Conservation (phyloP, 2,329 filamentous ascomycete genomes). For the Corinectria fuckeliana region DNA sequence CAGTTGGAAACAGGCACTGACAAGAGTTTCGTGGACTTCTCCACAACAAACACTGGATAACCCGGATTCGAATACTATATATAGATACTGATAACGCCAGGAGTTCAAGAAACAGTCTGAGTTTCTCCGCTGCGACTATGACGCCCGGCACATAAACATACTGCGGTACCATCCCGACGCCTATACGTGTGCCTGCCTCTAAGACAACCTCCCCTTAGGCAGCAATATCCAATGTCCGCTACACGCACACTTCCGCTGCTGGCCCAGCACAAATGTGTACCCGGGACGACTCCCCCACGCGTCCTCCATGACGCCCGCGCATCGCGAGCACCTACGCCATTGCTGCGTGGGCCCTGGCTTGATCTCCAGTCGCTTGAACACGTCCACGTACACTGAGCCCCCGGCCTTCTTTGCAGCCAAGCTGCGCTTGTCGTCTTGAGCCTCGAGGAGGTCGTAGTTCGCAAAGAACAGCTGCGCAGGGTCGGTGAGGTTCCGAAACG, state of each 20-base stretch:
- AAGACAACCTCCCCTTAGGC: conserved; percentile 39
- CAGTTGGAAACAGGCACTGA: neutral
- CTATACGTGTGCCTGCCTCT: conserved; percentile 5
- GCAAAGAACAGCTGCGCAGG: conserved; percentile 74
- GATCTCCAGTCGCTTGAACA: conserved; percentile 67
- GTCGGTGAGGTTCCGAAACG: conserved; percentile 66
- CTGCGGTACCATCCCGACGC: neutral
- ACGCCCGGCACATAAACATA: conserved; percentile 1
- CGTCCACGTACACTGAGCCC: conserved; percentile 53
- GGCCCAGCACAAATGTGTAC: conserved; percentile 59
- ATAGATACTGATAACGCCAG: neutral
- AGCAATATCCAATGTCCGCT: conserved; percentile 60
- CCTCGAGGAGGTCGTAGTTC: conserved; percentile 72
- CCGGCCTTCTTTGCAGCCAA: conserved; percentile 47
- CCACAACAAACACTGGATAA: neutral
- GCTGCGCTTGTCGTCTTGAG: conserved; percentile 63
- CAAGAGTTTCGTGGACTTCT: neutral
- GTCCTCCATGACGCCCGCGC: conserved; percentile 71
- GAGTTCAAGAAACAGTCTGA: neutral
- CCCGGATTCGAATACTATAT: neutral
- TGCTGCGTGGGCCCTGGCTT: conserved; percentile 33
- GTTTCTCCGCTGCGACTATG: neutral
- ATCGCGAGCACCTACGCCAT: conserved; percentile 58
- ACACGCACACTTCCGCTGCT: conserved; percentile 63
- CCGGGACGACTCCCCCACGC: conserved; percentile 55